phyloP scores from a whole-genome alignment of 169 alveolate genomes.

The Eimeria tenella region DNA sequence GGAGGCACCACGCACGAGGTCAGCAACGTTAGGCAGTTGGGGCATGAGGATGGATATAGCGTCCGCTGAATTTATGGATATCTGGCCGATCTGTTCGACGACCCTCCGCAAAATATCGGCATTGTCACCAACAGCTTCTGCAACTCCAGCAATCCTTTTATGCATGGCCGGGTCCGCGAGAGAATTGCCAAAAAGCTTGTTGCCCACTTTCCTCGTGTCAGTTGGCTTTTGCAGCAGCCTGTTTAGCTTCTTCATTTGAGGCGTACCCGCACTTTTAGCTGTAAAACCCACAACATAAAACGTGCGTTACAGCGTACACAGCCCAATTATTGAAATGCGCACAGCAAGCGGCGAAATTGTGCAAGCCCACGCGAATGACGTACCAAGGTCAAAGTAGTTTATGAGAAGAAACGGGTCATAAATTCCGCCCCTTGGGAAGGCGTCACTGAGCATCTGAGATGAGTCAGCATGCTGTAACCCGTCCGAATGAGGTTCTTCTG shows the following conservation, averaged over 20 bases:
- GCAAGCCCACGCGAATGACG: neutral
- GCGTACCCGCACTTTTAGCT: conserved; percentile 23
- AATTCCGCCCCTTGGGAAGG: neutral
- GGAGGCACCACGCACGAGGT: conserved; percentile 30
- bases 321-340: no score
- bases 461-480: neutral
- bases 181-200: conserved; percentile 53
- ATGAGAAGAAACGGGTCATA: conserved; percentile 15
- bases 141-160: neutral
- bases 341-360: no score
- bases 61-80: conserved; percentile 26
- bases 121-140: neutral
- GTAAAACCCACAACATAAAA: neutral
- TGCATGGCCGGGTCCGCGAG: conserved; percentile 40
- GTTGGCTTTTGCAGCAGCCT: neutral
- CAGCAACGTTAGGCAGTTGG: conserved; percentile 14
- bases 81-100: neutral
- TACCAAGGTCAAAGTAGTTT: conserved; percentile 46
- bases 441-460: neutral
- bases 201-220: conserved; percentile 15
- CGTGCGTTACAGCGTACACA: no score
- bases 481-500: neutral
- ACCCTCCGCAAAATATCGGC: neutral
- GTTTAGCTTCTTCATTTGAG: conserved; percentile 1
- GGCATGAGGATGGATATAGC: conserved; percentile 55